These are phyloP conservation scores for Cicer pinnatifidum DNA, from an alignment of 306 rosid species.

Conservation along the genomic window DNA sequence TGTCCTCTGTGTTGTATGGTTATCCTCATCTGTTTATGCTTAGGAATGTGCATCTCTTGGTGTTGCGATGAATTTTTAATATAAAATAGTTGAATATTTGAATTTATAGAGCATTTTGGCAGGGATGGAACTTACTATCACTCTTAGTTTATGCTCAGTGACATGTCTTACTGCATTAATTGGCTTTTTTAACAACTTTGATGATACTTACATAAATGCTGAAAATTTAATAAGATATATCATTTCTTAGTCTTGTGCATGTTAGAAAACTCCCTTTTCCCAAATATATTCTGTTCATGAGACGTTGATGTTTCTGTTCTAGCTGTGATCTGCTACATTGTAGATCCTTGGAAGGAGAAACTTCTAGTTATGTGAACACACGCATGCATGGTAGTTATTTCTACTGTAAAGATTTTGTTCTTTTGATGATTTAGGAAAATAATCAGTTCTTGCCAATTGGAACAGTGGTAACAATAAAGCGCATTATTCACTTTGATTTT, in stretches of 20 bases:
- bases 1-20: neutral
- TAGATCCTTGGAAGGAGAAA: neutral
- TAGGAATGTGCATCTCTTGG: constrained; percentile 16
- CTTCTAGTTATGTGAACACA: neutral
- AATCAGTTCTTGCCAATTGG: constrained; percentile 13
- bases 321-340: constrained; percentile 10
- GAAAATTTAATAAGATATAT: constrained; percentile 1
- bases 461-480: neutral
- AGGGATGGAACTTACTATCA: neutral
- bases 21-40: neutral
- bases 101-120: neutral
- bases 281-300: neutral
- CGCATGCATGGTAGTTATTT: neutral
- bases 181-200: neutral
- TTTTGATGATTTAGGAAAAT: constrained; percentile 1
- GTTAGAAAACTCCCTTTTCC: neutral
- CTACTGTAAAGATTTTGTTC: neutral
- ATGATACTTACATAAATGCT: neutral
- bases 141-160: constrained; percentile 2
- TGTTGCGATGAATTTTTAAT: constrained; percentile 6
- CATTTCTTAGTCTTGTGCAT: neutral
- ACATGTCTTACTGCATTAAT: neutral
- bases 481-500: neutral
- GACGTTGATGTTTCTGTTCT: constrained; percentile 29
- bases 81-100: neutral